phyloP scores from a whole-genome alignment of 345 rosid species.

The Euphorbia lathyris region DNA sequence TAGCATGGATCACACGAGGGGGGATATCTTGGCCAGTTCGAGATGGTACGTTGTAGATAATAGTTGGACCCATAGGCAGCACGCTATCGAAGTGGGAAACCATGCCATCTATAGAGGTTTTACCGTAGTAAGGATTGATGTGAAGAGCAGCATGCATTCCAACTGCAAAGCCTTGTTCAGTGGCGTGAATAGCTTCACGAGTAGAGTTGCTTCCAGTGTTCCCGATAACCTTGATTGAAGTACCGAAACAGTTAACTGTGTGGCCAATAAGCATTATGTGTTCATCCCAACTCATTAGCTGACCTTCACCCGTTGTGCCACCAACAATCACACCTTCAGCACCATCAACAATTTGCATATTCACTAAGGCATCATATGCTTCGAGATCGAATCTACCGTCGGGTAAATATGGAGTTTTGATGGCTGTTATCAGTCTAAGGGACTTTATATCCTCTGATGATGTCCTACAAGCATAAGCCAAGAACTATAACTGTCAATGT shows the following conservation, averaged over 20 bases:
- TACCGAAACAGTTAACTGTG: slow-evolving; percentile 77
- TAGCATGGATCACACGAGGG: slow-evolving; percentile 44
- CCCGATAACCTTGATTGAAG: slow-evolving; percentile 68
- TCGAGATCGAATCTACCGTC: slow-evolving; percentile 93
- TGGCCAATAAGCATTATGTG: slow-evolving; percentile 92
- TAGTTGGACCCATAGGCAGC: slow-evolving; percentile 80
- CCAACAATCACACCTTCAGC: slow-evolving; percentile 84
- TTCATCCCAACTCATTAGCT: slow-evolving; percentile 94
- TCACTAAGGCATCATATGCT: slow-evolving; percentile 73
- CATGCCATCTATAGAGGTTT: slow-evolving; percentile 78
- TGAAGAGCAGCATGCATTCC: slow-evolving; percentile 98
- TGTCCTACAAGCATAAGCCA: slow-evolving; percentile 46
- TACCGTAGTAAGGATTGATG: slow-evolving; percentile 89
- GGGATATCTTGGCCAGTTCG: slow-evolving; percentile 86
- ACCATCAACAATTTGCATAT: slow-evolving; percentile 61
- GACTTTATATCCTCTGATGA: slow-evolving; percentile 63
- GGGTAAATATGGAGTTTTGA: slow-evolving; percentile 88
- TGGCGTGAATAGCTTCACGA: slow-evolving; percentile 83
- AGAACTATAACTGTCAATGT: not conserved
- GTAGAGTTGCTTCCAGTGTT: slow-evolving; percentile 93
- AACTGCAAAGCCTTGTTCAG: slow-evolving; percentile 85
- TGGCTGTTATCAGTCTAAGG: slow-evolving; percentile 77
- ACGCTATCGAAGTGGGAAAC: slow-evolving; percentile 65
- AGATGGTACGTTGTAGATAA: slow-evolving; percentile 80
- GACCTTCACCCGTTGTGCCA: slow-evolving; percentile 95